Base-by-base conservation (phyloP, 768 basidiomycete species). In the Coprinellus aureogranulatus region DNA sequence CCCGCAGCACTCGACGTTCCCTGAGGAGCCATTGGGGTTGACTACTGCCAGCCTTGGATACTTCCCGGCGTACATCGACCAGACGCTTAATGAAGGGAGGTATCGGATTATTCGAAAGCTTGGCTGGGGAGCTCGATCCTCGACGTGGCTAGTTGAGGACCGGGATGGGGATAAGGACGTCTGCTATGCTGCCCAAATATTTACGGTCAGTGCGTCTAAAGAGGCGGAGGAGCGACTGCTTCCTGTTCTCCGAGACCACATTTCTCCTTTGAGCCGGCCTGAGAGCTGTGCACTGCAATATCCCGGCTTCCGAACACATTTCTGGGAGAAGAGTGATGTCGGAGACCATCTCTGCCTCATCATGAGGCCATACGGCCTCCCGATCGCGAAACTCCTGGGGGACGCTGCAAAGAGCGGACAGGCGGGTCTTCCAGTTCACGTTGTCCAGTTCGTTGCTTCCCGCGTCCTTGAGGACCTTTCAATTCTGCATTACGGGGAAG, bases 61-160 rank as follows among this genome's bases (percentile, higher is more conserved):
- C 39, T 64, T 40, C 40, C 59, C 61, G 2, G 63, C 63, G 8
- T 39, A 22, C 12, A 61, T 62, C 20, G 44, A 52, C 39, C 62
- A 65, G 37, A 59, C 61, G 37, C 58, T 61, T 31, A 53, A 55
- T 37, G 40, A 28, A 11, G 62, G 44, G 28, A 61, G 45, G 26
- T 62, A 61, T 37, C 53, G 57, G 45, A 62, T 62, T 30, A 48
- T 66, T 4, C 57, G 59, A 48, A 66, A 66, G 47, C 63, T 64
- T 27, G 61, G 63, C 41, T 64, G 58, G 34, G 62, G 65, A 2
- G 46, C 62, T 23, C 58, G 56, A 2, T 65, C 60, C 10, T 60
- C 60, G 8, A 57, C 55, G n/a, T 65, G 62, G 62, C 62, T 65
- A 26, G 60, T 52, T 14, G 8, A 31, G 44, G 28, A 30, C 3